Conservation (phyloP, 2,329 filamentous ascomycete species). For the Aspergillus alliaceus region DNA sequence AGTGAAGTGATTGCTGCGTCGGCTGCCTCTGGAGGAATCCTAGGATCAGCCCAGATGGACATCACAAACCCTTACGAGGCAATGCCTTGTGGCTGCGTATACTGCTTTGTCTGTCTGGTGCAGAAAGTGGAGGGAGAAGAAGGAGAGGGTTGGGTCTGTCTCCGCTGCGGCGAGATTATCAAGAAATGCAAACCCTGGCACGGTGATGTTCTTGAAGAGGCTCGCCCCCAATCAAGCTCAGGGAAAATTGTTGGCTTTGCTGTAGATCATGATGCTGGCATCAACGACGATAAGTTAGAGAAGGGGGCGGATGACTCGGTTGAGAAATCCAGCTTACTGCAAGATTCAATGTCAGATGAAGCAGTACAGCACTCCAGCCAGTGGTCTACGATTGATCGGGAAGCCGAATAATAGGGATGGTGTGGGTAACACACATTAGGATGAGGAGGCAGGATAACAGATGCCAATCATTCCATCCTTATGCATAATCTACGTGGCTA, state of each 20-base stretch:
- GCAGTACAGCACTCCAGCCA: slow-evolving; percentile 36
- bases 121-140: slow-evolving; percentile 88
- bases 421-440: slow-evolving; percentile 1
- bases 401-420: slow-evolving; percentile 22
- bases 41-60: slow-evolving; percentile 87
- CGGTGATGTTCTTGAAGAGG: slow-evolving; percentile 71
- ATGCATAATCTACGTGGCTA: neutral
- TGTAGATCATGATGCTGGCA: slow-evolving; percentile 27
- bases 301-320: slow-evolving; percentile 1
- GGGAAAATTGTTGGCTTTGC: slow-evolving; percentile 46
- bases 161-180: slow-evolving; percentile 81
- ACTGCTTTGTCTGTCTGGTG: slow-evolving; percentile 95
- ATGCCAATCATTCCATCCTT: neutral
- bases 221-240: slow-evolving; percentile 31
- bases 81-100: slow-evolving; percentile 84
- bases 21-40: slow-evolving; percentile 68
- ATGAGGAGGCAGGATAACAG: neutral
- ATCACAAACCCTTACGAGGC: slow-evolving; percentile 96
- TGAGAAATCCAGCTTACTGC: slow-evolving; percentile 21
- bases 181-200: slow-evolving; percentile 88
- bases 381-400: slow-evolving; percentile 38
- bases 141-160: slow-evolving; percentile 88
- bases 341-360: slow-evolving; percentile 33
- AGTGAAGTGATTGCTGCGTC: slow-evolving; percentile 72
- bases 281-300: slow-evolving; percentile 10